A percentile compares a stretch with the other conserved stretches of the same genome.
Conservation (phyloP, 2,329 filamentous ascomycete species). For the Arthrobotrys musiformis region DNA sequence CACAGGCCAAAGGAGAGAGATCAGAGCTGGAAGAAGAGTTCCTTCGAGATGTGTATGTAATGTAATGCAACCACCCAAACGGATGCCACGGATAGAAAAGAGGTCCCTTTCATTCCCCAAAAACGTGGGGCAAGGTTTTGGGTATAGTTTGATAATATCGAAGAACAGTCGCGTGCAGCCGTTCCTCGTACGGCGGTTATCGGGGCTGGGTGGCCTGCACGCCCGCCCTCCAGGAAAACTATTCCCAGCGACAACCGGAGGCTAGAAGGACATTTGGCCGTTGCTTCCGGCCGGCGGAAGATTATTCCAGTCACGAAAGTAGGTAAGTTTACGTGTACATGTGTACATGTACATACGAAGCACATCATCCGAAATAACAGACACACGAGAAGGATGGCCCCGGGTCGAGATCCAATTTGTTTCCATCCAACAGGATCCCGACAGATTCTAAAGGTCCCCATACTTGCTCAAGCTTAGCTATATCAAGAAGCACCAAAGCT, state of each 20-base stretch:
- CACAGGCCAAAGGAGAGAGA: slow-evolving; percentile 24
- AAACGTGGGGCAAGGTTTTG: slow-evolving; percentile 43
- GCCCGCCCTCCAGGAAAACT: neutral
- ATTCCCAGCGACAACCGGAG: slow-evolving; percentile 28
- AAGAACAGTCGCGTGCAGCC: slow-evolving; percentile 40
- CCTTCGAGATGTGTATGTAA: slow-evolving; percentile 32
- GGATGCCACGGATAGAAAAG: slow-evolving; percentile 47
- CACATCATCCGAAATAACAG: slow-evolving; percentile 9
- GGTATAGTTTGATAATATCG: slow-evolving; percentile 14
- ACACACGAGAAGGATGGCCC: neutral
- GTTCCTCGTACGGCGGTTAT: slow-evolving; percentile 43
- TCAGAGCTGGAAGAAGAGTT: slow-evolving; percentile 42
- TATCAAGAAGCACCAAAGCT: slow-evolving; percentile 17
- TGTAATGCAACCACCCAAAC: slow-evolving; percentile 52
- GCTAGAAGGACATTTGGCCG: slow-evolving; percentile 27
- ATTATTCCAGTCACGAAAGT: slow-evolving; percentile 11
- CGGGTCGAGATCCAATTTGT: slow-evolving; percentile 10
- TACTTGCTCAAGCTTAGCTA: slow-evolving; percentile 15
- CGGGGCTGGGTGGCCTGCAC: slow-evolving; percentile 12
- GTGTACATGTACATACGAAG: neutral
- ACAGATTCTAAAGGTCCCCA: neutral
- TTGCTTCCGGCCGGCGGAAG: slow-evolving; percentile 47
- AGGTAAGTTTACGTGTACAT: neutral
- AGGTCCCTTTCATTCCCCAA: slow-evolving; percentile 14
- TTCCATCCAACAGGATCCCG: slow-evolving; percentile 27